These are phyloP conservation scores for Emericellopsis cladophorae DNA, from an alignment of 2,329 filamentous ascomycete species.

Conservation along the genomic window DNA sequence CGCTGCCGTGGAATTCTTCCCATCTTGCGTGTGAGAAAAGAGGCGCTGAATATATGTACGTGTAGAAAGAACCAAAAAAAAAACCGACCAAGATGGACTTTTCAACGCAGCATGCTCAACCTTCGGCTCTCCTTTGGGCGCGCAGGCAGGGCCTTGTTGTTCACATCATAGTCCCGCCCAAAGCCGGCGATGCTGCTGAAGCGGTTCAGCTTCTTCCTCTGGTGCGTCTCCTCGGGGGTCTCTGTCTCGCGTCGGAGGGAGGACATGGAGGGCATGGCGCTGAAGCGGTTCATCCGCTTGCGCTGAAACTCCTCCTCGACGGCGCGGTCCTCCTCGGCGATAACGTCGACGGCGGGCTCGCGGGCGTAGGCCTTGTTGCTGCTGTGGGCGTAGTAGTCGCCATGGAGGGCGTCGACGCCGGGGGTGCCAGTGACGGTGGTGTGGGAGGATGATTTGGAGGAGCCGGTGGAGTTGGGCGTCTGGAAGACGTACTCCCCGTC, in stretches of 20 bases:
- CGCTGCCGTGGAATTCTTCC: too few species aligned
- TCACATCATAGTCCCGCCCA: conserved; percentile 18
- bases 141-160: too few species aligned
- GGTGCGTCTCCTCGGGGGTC: background rate
- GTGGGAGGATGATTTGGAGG: conserved; percentile 39
- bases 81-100: background rate
- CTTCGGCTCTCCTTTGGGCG: conserved; percentile 22
- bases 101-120: conserved; percentile 23
- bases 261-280: background rate
- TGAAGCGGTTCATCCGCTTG: conserved; percentile 1
- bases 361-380: conserved; percentile 20
- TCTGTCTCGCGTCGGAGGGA: conserved; percentile 5
- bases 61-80: background rate
- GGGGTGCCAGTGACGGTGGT: conserved; percentile 15
- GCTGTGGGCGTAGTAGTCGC: conserved; percentile 19
- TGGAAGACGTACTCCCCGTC: conserved; percentile 91
- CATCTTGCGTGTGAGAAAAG: too few species aligned
- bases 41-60: too few species aligned
- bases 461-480: conserved; percentile 45
- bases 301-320: background rate
- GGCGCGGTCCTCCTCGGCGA: conserved; percentile 2
- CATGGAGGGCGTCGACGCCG: conserved; percentile 22
- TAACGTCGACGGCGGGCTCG: conserved; percentile 5
- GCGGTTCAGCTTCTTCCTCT: conserved; percentile 38
- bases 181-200: conserved; percentile 46